Percentiles rank a stretch among this genome's conserved stretches.
Conservation (phyloP, 176 grass and related monocot species). For the Tuctoria greenei region DNA sequence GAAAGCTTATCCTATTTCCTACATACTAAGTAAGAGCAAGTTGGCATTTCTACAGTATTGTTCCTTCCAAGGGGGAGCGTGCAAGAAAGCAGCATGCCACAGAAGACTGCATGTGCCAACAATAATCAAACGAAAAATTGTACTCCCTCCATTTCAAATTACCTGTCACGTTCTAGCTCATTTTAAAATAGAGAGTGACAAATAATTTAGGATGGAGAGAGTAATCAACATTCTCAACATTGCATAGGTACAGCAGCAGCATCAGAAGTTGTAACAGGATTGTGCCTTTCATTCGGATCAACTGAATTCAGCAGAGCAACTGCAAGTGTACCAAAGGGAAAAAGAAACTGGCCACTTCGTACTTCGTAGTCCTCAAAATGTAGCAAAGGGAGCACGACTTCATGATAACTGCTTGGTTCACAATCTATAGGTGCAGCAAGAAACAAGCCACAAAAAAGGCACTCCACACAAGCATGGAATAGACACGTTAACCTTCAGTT, state of each 20-base stretch:
- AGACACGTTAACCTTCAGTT: not conserved
- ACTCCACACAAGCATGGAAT: not conserved
- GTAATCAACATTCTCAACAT: too few species aligned
- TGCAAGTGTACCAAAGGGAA: slow-evolving; percentile 4
- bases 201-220: too few species aligned
- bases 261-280: not conserved
- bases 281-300: not conserved
- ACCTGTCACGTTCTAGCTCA: too few species aligned
- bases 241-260: slow-evolving; percentile 2
- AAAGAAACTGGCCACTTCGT: not conserved
- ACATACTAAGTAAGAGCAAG: slow-evolving; percentile 4
- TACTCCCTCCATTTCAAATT: too few species aligned
- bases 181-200: too few species aligned
- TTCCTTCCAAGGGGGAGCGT: slow-evolving; percentile 10
- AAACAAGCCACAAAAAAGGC: not conserved
- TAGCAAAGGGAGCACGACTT: not conserved
- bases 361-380: too few species aligned
- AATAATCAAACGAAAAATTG: not conserved
- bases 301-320: not conserved
- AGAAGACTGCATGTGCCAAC: not conserved
- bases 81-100: slow-evolving; percentile 27
- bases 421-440: not conserved
- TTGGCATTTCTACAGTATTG: not conserved
- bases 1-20: slow-evolving; percentile 27
- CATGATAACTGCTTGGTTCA: slow-evolving; percentile 11